Percentiles rank a stretch among this genome's conserved stretches.
Evolutionary conservation across 1,284 basidiomycete species (phyloP).

Genomic region (Mycosarcoma mackinlayi): DNA sequence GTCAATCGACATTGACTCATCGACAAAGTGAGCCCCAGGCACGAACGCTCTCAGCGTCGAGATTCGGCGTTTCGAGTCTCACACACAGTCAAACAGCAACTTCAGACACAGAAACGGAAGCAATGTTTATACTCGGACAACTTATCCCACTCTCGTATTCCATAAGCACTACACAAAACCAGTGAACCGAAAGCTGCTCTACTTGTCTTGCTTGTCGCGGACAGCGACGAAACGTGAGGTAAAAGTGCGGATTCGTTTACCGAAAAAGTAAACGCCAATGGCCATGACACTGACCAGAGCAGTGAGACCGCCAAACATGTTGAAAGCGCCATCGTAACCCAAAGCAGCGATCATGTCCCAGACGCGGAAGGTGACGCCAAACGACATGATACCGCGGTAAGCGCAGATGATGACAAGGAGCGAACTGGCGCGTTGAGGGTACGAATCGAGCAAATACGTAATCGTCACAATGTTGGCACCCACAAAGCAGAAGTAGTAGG

Average conservation of each 20-base stretch:
- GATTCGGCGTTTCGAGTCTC: no score
- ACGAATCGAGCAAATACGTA: slow-evolving; percentile 18
- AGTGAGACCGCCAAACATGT: slow-evolving; percentile 23
- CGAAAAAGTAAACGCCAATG: slow-evolving; percentile 8
- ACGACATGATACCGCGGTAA: slow-evolving; percentile 14
- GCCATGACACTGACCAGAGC: slow-evolving; percentile 6
- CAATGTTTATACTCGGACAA: no score
- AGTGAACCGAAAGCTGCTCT: neutral
- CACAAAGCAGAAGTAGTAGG: slow-evolving; percentile 7
- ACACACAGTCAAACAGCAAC: no score
- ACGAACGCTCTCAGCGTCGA: no score
- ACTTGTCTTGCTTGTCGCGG: neutral
- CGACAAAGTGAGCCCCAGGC: no score
- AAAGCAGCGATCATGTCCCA: slow-evolving; percentile 18
- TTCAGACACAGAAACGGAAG: no score
- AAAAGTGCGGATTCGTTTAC: slow-evolving; percentile 10
- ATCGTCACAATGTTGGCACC: slow-evolving; percentile 21
- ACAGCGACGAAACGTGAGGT: slow-evolving; percentile 1
- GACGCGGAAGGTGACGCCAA: slow-evolving; percentile 17
- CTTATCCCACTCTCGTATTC: no score
- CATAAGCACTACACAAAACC: no score
- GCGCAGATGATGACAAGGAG: slow-evolving; percentile 23
- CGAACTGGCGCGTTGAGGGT: slow-evolving; percentile 18
- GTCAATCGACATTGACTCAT: no score
- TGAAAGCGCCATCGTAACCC: slow-evolving; percentile 20